These are phyloP conservation scores for Hsuehochloa calcarea DNA, from an alignment of 176 grass and related monocot species.

Conservation along the genomic window DNA sequence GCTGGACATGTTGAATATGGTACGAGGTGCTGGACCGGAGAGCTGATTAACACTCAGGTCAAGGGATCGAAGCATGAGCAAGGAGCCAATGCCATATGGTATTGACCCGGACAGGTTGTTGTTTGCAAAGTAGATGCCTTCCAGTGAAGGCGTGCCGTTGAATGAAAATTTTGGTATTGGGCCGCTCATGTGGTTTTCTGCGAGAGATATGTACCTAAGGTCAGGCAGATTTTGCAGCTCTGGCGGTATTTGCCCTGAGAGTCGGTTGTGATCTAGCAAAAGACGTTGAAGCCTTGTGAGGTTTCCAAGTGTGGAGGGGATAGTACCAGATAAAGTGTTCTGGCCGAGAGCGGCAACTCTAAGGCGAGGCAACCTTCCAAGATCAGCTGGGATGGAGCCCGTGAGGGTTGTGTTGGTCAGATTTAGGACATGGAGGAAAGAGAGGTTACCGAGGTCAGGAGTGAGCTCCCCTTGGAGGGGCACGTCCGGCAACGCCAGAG, in stretches of 20 bases:
- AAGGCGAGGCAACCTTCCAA: neutral
- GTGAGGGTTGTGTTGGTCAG: neutral
- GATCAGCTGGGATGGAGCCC: neutral
- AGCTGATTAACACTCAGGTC: neutral
- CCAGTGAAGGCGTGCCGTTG: neutral
- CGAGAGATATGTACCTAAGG: neutral
- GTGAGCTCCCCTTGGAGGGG: neutral
- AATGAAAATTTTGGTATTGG: neutral
- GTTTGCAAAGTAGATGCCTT: too few species aligned
- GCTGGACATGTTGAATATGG: too few species aligned
- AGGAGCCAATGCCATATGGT: neutral
- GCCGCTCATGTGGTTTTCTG: neutral
- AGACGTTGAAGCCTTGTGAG: neutral
- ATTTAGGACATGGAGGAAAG: neutral
- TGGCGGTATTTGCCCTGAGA: neutral
- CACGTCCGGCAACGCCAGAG: fast-evolving
- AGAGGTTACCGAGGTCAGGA: neutral
- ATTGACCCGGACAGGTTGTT: neutral
- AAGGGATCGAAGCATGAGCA: neutral
- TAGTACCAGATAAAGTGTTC: neutral
- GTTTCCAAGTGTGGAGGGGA: neutral
- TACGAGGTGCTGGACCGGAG: neutral
- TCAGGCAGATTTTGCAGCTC: neutral
- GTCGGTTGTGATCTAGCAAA: neutral
- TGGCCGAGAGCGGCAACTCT: neutral